A percentile compares a stretch with the other conserved stretches of the same genome.
These are phyloP conservation scores for Hygrophorus russula DNA, from an alignment of 768 basidiomycete species.

Conservation along the genomic window DNA sequence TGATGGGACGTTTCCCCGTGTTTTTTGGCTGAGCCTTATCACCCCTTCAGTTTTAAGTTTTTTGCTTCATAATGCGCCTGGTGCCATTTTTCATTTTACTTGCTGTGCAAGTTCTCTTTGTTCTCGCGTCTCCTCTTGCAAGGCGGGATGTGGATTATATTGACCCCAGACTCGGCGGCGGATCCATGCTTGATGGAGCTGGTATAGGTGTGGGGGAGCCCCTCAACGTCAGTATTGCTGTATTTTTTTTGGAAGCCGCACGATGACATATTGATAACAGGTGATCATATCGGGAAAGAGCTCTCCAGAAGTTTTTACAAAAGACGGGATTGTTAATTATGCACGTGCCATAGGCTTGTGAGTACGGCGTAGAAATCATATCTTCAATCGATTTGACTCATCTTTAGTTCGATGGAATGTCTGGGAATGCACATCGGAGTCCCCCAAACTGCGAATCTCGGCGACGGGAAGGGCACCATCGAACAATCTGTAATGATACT, in stretches of 20 bases:
- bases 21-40: no score
- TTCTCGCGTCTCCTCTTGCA: background rate
- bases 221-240: slow-evolving; percentile 44
- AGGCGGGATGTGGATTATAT: background rate
- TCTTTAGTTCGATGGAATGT: slow-evolving; percentile 41
- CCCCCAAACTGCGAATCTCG: slow-evolving; percentile 62
- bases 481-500: slow-evolving; percentile 35
- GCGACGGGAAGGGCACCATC: slow-evolving; percentile 62
- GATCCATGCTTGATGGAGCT: slow-evolving; percentile 53
- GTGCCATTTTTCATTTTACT: background rate
- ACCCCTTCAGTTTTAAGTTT: no score
- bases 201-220: slow-evolving; percentile 50
- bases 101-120: background rate
- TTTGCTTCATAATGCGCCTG: background rate
- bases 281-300: slow-evolving; percentile 59
- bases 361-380: slow-evolving; percentile 19
- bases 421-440: slow-evolving; percentile 60
- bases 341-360: slow-evolving; percentile 56
- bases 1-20: no score
- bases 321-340: slow-evolving; percentile 45
- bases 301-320: slow-evolving; percentile 43
- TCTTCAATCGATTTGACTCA: slow-evolving; percentile 8
- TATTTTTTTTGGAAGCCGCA: slow-evolving; percentile 23
- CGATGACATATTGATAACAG: slow-evolving; percentile 11
- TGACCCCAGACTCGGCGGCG: slow-evolving; percentile 15